Evolutionary conservation across 2,329 filamentous ascomycete species (phyloP), one percentile per base, ranked within the genome.

Genomic region (Microdochium bolleyi): DNA sequence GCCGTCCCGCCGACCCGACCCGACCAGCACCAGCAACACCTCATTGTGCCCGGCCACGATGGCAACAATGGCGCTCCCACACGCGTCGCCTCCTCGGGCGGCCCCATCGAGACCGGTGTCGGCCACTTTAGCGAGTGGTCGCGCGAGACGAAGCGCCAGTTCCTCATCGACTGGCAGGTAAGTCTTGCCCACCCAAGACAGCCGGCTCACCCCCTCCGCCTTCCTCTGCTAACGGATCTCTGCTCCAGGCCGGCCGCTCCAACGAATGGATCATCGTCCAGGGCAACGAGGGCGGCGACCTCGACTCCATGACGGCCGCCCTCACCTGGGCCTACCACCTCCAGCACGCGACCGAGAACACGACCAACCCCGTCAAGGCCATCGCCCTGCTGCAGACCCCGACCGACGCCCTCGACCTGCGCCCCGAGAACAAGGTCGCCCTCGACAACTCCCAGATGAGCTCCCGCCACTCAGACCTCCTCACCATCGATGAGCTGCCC

Each of bases 41-140:
- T 19, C 21, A 46, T 46, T 8, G 19, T 30, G 27, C 27, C 21
- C 21, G 16, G 3, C 41, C 30, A 34, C 8, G 30, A 14, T 14
- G 14, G 30, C 30, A 14, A 34, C 30, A 14, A 34, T 34, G 34
- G 13, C 11, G 14, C 14, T 7, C 41, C 41, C n/a, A 22, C 41
- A 16, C 41, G 41, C 21, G 19, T 22, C 21, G 41, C 41, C 41
- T 21, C 41, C 24, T 19, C 22, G 19, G 48, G 11, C 44, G 19
- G 37, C 25, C 34, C 54, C 3, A 50, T 25, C n/a, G 52, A 57
- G 48, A 62, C 56, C 8, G 73, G 73, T 16, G 72, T 74, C 13
- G 73, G 73, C 30, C 73, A 76, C 62, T 75, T 76, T 61, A 73
- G 70, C 60, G 71, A 76, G 58, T 76, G 73, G 73, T 72, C 69